Evolutionary conservation across 2,329 filamentous ascomycete species (phyloP), one percentile per base, ranked within the genome.

Genomic region (Tolypocladium endophyticum): DNA sequence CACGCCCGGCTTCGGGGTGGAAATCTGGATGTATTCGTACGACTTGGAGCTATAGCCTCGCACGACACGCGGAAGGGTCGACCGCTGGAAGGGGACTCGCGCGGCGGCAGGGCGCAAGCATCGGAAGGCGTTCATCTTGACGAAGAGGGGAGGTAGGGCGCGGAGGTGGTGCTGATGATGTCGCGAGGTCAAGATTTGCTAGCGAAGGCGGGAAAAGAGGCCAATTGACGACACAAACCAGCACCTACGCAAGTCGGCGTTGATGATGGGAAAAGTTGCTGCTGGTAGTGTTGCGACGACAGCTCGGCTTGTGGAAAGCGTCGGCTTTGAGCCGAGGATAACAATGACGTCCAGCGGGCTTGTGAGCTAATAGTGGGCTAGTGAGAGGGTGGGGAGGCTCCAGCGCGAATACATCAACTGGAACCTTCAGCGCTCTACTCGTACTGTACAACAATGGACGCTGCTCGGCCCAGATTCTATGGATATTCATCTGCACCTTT

Each of bases 21-120:
- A 91, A 57, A 91, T 86, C 66, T 94, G 79, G 67, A 97, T 87
- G 75, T 88, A 87, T 71, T 97, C 89, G 75, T 95, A 97, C 58
- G 74, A 72, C 63, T 73, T 75, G 58, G 81, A 79, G 60, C 80
- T 82, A 64, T 81, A 82, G 62, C 75, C 74, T 57, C 83, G 80
- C 62, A 76, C 72, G 56, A 85, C 71, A 58, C 80, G 78, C 54
- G 86, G 84, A 41, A 87, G 76, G 50, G 81, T 81, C 57, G 77
- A 79, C 50, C 79, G 74, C 68, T 82, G 81, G 69, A 88, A 81
- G 35, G 72, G 67, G 58, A 72, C 67, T 53, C 64, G 64, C 57
- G 66, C 61, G 69, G 83, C 81, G 63, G 84, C 73, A 54, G 89
- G 82, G 71, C 84, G 80, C 68, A 88, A 73, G 66, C 78, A 80